Conservation (phyloP, 2,329 filamentous ascomycete genomes). For the Fusarium multiceps region DNA sequence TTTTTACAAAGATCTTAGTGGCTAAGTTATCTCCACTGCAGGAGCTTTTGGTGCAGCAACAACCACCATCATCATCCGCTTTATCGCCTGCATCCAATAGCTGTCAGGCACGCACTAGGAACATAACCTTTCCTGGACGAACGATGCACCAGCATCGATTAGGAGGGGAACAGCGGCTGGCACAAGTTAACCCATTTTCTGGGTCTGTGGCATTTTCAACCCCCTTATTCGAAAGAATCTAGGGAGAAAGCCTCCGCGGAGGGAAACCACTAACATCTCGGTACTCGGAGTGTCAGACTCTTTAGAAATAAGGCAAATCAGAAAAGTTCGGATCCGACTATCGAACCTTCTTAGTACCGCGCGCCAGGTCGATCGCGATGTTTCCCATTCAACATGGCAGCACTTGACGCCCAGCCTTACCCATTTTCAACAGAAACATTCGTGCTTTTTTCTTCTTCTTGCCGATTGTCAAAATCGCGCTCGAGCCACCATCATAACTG, state of each 20-base stretch:
- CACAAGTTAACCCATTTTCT: slow-evolving; percentile 16
- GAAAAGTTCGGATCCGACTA: slow-evolving; percentile 20
- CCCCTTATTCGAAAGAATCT: background rate
- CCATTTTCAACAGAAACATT: background rate
- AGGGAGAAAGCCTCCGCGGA: slow-evolving; percentile 14
- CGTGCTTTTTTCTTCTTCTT: slow-evolving; percentile 4
- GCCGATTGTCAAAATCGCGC: slow-evolving; percentile 15
- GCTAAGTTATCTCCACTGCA: slow-evolving; percentile 14
- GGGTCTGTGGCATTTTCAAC: background rate
- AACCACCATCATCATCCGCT: slow-evolving; percentile 19
- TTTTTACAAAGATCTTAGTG: slow-evolving; percentile 13
- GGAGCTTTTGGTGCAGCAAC: slow-evolving; percentile 21
- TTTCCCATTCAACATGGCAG: background rate
- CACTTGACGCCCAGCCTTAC: background rate
- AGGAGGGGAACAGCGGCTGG: slow-evolving; percentile 17
- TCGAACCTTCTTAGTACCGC: background rate
- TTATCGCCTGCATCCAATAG: slow-evolving; percentile 28
- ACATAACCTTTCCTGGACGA: slow-evolving; percentile 10
- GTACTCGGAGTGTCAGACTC: background rate
- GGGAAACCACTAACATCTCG: slow-evolving; percentile 4
- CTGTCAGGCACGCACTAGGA: slow-evolving; percentile 21
- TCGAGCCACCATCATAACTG: slow-evolving; percentile 31
- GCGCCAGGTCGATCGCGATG: background rate
- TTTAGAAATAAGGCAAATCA: background rate
- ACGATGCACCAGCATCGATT: slow-evolving; percentile 15